Evolutionary conservation across 306 rosid genomes (phyloP), one percentile per base, ranked within the genome.

Genomic region (Prunus campanulata): DNA sequence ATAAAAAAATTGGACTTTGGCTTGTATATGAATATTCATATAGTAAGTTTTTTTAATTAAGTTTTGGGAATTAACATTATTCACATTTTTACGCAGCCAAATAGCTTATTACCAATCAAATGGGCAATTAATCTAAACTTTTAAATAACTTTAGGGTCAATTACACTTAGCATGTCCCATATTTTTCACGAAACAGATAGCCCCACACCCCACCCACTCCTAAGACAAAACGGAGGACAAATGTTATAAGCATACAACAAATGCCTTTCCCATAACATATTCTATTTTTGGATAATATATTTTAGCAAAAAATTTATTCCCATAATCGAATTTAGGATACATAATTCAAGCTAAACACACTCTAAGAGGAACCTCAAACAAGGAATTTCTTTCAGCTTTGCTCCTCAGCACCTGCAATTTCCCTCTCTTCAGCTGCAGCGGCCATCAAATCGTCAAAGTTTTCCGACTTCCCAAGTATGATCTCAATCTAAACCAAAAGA

Each of bases 391-490:
- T 68, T 80, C 74, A 80, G 83, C 72, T 80, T 49, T 69, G 76
- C 59, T 74, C 83, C 27, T 69, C 79, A 8, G 71, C 72, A 35
- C 44, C 72, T 68, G 67, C 68, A 71, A 48, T 35, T 44, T 78
- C 85, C 78, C 77, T 79, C 79, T 83, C 86, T 81, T 79, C 88
- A 1, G 81, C 79, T n/a, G 88, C 88, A 14, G 88, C 88, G 0
- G 85, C 88, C 88, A 85, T 85, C 79, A 85, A 78, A 19, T 81
- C 88, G 6, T 85, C 88, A 4, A 85, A 85, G 78, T 81, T 78
- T 67, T 70, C 85, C 10, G 88, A 66, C 48, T 85, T 85, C 18
- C 88, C 85, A 39, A 85, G 88, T 42, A 85, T 14, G 52, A 85
- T 81, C 61, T 85, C 88, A 30, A 85, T 85, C 88, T 81, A 62